phyloP scores from a whole-genome alignment of 192 early-diverging fungal species.

The Entrophospora sp. region DNA sequence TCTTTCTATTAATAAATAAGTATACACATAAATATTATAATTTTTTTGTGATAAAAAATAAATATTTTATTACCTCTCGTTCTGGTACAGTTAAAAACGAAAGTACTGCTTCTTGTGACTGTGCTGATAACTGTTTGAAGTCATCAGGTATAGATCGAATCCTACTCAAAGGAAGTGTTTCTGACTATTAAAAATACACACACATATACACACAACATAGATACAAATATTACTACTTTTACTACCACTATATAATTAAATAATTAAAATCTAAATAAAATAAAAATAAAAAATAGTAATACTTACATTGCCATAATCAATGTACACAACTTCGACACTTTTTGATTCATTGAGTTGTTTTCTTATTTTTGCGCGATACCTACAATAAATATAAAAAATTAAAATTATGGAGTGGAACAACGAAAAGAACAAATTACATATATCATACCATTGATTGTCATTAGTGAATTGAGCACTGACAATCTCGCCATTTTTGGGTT shows the following conservation, averaged over 20 bases:
- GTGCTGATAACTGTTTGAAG: constrained; percentile 61
- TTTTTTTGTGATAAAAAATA: too few species aligned
- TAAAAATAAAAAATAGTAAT: not conserved
- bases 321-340: constrained; percentile 70
- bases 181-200: constrained; percentile 35
- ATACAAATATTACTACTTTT: too few species aligned
- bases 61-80: constrained; percentile 3
- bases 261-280: too few species aligned
- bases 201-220: not conserved
- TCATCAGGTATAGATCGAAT: constrained; percentile 66
- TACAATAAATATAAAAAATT: not conserved
- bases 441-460: constrained; percentile 78
- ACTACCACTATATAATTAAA: too few species aligned
- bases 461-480: constrained; percentile 79
- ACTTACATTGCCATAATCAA: constrained; percentile 90
- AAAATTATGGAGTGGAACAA: not conserved
- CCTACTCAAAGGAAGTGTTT: constrained; percentile 60
- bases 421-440: not conserved
- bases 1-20: constrained; percentile 46
- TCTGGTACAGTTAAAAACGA: constrained; percentile 71
- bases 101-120: constrained; percentile 75
- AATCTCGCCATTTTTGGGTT: constrained; percentile 61
- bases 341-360: constrained; percentile 47
- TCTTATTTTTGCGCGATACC: constrained; percentile 67
- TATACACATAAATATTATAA: too few species aligned